Evolutionary conservation across 148 eudicot species (phyloP), one percentile per base, ranked within the genome.

Genomic region (Vaccinium vitisidaea): DNA sequence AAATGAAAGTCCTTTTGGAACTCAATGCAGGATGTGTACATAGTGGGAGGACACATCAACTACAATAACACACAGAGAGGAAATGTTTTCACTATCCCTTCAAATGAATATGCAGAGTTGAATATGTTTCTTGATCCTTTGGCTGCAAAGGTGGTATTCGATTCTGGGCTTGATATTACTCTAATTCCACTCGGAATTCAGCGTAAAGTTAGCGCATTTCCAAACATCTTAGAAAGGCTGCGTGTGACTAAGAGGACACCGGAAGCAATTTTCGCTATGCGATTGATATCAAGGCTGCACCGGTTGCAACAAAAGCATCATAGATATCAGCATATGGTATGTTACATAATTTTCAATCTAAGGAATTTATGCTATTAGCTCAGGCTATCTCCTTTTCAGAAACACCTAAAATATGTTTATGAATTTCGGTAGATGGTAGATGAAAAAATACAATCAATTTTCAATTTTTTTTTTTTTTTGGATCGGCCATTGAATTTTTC

Each of bases 71-170:
- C 80, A 15, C 87, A 84, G 11, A 86, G 79, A 65, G 98, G 94
- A 67, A 94, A 94, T 84, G 84, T 92, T 21, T 90, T 92, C 82
- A 92, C 89, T 27, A 32, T 89, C 54, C 91, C 95, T 91, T 89
- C 92, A 67, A 94, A 94, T 75, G 82, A 87, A 77, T 89, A 85
- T 84, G 92, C 95, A 5, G 98, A 94, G 84, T 88, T 91, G 83
- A 95, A 95, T 67, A 88, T 94, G 92, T 93, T 94, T 84, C 96
- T 95, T 59, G 98, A 95, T 82, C 98, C 98, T 78, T 79, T 91
- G 78, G 94, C 98, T 86, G 96, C 98, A 81, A 91, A 93, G 86
- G 86, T 83, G 9, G 94, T 95, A 25, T 78, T 95, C 12, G 84
- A 90, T 32, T 93, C 98, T 13, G 86, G 85, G 50, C 89, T 93